Percentiles rank a stretch among this genome's conserved stretches.
Conservation (phyloP, 2,329 filamentous ascomycete species). For the Aquanectria penicillioides region DNA sequence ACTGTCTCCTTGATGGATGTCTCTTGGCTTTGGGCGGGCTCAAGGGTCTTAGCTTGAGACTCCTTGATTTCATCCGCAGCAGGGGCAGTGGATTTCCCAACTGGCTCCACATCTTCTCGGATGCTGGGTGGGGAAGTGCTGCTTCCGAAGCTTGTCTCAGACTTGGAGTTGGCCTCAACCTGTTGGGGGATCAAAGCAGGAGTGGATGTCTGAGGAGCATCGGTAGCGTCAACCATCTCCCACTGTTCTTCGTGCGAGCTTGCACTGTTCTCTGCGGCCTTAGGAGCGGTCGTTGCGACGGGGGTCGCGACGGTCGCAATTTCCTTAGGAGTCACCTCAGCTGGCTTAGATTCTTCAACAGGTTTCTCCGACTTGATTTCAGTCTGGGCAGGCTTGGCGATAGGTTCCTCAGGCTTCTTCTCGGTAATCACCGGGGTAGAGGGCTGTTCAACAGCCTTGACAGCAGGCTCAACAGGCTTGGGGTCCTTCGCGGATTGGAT, state of each 20-base stretch:
- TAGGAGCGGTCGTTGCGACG: not conserved
- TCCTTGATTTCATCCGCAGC: not conserved
- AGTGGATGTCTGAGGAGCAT: conserved; percentile 5
- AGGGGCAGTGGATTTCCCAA: conserved; percentile 2
- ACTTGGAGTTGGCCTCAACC: conserved; percentile 30
- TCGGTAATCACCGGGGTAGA: not conserved
- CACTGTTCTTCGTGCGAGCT: conserved; percentile 25
- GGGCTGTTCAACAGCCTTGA: not conserved
- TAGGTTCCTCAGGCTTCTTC: not conserved
- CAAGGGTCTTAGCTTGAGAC: not conserved
- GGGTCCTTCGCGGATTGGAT: conserved; percentile 10
- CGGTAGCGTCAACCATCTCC: conserved; percentile 24
- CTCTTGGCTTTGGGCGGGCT: conserved; percentile 3
- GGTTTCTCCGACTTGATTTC: not conserved
- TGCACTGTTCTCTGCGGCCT: conserved; percentile 5
- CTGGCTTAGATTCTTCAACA: not conserved
- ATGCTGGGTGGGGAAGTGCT: conserved; percentile 28
- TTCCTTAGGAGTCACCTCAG: conserved; percentile 3
- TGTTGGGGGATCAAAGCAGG: conserved; percentile 2
- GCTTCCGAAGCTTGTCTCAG: conserved; percentile 31
- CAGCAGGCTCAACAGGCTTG: not conserved
- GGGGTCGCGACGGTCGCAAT: not conserved
- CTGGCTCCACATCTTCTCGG: conserved; percentile 14
- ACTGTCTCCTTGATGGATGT: not conserved
- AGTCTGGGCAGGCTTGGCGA: not conserved